phyloP scores from a whole-genome alignment of 1,139 yeast species.

The Kazachstania sp. region DNA sequence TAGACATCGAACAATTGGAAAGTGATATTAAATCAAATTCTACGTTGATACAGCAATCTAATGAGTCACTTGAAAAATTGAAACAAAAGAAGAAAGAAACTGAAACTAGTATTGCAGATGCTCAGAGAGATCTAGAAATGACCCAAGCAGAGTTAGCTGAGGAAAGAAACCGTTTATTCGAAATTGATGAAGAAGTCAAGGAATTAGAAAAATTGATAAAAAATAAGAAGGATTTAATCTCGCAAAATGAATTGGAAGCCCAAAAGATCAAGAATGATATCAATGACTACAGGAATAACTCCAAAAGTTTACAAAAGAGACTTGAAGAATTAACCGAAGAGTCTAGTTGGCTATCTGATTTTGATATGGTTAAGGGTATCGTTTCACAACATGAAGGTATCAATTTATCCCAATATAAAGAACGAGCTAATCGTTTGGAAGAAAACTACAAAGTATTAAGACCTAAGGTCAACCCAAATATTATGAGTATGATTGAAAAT shows the following conservation, averaged over 20 bases:
- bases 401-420: constrained; percentile 54
- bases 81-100: constrained; percentile 29
- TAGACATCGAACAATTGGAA: constrained; percentile 62
- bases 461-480: constrained; percentile 77
- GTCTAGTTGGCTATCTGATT: constrained; percentile 68
- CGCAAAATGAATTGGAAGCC: constrained; percentile 44
- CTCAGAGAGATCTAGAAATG: constrained; percentile 7
- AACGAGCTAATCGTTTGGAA: constrained; percentile 47
- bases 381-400: constrained; percentile 53
- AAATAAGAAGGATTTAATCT: constrained; percentile 43
- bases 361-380: constrained; percentile 45
- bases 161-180: constrained; percentile 56
- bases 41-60: constrained; percentile 36
- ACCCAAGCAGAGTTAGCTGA: constrained; percentile 31
- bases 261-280: constrained; percentile 60
- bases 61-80: constrained; percentile 36
- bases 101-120: constrained; percentile 1
- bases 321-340: constrained; percentile 46
- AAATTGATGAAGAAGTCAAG: constrained; percentile 69
- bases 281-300: constrained; percentile 45
- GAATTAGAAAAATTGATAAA: constrained; percentile 50
- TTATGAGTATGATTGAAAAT: constrained; percentile 89
- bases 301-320: constrained; percentile 36
- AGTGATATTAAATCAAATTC: constrained; percentile 45
- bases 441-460: constrained; percentile 68